Evolutionary conservation across 129 eudicot species (phyloP), one percentile per base, ranked within the genome.

Genomic region (Arctium minus): DNA sequence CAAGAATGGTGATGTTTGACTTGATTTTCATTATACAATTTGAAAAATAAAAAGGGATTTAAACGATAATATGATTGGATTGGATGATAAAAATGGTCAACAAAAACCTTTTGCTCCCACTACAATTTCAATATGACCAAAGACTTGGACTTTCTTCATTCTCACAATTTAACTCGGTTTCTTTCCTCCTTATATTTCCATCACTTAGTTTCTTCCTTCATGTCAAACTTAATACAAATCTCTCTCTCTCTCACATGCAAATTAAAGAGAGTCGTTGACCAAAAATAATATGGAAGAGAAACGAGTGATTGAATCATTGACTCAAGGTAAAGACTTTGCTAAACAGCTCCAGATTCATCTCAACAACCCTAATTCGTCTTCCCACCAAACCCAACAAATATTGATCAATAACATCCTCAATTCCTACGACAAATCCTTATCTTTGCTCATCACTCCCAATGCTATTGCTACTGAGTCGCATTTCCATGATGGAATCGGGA

Each of bases 321-420:
- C 82, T n/a, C 86, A 86, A 88, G 98, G 98, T 70, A 89, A 83
- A 71, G 97, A 93, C 48, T 38, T 88, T 35, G 93, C 92, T 0
- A 79, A 79, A 77, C 90, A 91, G 85, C 92, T 93, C 81, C 90
- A 87, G 78, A 73, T 73, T 48, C 85, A 86, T 87, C 86, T 93
- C 9, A 78, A 83, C 6, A 53, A 73, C 60, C 85, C 94, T 0
- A 67, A 29, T 48, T 39, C 60, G 38, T 85, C 92, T 31, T 76
- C 91, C 6, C 83, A 76, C 5, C 87, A 85, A 80, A 72, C 73
- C 15, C 82, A 86, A 48, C 86, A 85, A 18, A 11, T 80, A 31
- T 84, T 89, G 86, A 82, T 88, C 32, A 84, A 80, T 38, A 88
- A 74, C 79, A 88, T 93, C 68, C 76, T 91, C 5, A 27, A 79